A percentile compares a stretch with the other conserved stretches of the same genome.
phyloP scores from a whole-genome alignment of 2,329 filamentous ascomycete species.

The Arthrobotrys conoides region DNA sequence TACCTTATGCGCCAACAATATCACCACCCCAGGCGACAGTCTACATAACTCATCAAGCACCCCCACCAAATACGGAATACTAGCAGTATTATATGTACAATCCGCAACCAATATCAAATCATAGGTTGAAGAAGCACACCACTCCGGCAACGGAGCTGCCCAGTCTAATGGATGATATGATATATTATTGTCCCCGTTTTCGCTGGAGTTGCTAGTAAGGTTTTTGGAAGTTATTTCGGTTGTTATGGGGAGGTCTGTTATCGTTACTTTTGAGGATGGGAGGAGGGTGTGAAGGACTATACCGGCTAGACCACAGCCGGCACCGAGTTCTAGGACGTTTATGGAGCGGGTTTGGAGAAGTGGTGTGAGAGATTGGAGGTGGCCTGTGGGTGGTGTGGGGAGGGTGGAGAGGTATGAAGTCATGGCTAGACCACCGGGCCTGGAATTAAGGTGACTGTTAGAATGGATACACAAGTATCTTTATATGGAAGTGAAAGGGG shows the following conservation, averaged over 20 bases:
- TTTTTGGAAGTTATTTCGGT: conserved; percentile 74
- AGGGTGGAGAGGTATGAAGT: conserved; percentile 65
- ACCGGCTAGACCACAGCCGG: conserved; percentile 77
- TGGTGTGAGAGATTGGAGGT: conserved; percentile 45
- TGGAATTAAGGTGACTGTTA: conserved; percentile 63
- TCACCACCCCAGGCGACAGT: conserved; percentile 70
- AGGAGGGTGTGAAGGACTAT: conserved; percentile 74
- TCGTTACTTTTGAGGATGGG: conserved; percentile 71
- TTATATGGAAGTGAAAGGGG: too few relatives aligned
- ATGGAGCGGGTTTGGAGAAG: conserved; percentile 65
- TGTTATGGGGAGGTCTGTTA: conserved; percentile 78
- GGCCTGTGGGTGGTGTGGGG: conserved; percentile 28
- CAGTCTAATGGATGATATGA: conserved; percentile 73
- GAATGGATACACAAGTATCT: conserved; percentile 68
- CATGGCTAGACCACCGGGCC: conserved; percentile 67
- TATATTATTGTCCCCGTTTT: conserved; percentile 63
- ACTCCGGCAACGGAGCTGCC: conserved; percentile 71
- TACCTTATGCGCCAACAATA: conserved; percentile 77
- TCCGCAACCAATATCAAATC: conserved; percentile 78
- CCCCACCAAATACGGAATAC: conserved; percentile 74
- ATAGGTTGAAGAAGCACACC: conserved; percentile 67
- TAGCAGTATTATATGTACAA: conserved; percentile 81
- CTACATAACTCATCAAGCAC: conserved; percentile 71
- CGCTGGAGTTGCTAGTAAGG: conserved; percentile 66
- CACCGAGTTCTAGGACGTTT: conserved; percentile 75